phyloP scores from a whole-genome alignment of 108 stramenopile species.

The Nitzschia inconspicua region DNA sequence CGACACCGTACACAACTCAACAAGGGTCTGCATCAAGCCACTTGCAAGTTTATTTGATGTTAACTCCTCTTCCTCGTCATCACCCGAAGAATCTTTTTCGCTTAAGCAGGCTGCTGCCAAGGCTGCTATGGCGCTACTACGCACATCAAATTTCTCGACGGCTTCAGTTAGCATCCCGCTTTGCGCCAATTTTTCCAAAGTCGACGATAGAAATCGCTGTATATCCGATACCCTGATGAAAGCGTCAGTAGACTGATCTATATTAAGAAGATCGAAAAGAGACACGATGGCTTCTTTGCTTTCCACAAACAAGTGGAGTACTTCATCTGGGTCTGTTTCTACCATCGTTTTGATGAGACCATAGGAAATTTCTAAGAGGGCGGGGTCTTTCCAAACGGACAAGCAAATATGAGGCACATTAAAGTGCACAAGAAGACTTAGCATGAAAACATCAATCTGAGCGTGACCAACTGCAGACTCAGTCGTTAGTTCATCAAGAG shows the following conservation, averaged over 20 bases:
- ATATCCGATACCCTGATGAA: constrained; percentile 28
- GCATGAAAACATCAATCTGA: constrained; percentile 32
- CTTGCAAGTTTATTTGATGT: constrained; percentile 45
- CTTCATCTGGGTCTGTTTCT: constrained; percentile 36
- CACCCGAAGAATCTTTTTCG: constrained; percentile 36
- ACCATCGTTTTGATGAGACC: constrained; percentile 49
- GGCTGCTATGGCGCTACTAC: constrained; percentile 62
- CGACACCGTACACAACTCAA: constrained; percentile 42
- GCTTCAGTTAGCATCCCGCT: constrained; percentile 49
- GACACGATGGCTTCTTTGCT: constrained; percentile 50
- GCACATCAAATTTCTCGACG: constrained; percentile 48
- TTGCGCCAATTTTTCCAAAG: constrained; percentile 55
- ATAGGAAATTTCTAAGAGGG: constrained; percentile 51
- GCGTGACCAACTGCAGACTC: constrained; percentile 14
- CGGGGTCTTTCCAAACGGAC: constrained; percentile 52
- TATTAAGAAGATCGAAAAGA: constrained; percentile 65
- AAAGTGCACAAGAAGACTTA: constrained; percentile 46
- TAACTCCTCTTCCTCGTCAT: constrained; percentile 51
- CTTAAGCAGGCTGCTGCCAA: constrained; percentile 63
- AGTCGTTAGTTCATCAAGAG: constrained; percentile 31
- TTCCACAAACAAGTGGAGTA: constrained; percentile 51
- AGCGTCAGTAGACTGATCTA: constrained; percentile 23
- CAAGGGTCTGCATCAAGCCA: constrained; percentile 59
- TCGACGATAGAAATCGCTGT: constrained; percentile 39
- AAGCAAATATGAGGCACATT: constrained; percentile 62